These are phyloP conservation scores for Blastocystis sp. DNA, from an alignment of 352 stramenopile genomes.

Conservation along the genomic window DNA sequence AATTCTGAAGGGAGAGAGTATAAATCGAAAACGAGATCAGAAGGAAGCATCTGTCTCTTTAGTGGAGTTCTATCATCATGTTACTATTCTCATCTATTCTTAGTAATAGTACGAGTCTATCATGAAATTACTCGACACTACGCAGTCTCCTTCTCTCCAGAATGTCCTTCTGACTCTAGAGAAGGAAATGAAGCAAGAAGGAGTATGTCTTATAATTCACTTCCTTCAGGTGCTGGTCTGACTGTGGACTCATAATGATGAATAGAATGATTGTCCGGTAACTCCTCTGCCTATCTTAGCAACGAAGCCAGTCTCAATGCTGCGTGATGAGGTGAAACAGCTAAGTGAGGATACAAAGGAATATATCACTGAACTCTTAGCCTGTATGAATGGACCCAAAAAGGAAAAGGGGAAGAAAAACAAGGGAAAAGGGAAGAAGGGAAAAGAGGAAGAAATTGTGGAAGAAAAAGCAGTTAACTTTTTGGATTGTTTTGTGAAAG, in stretches of 20 bases:
- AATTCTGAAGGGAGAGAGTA: not conserved
- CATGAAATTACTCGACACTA: not conserved
- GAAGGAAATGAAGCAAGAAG: not conserved
- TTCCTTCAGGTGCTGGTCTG: constrained; percentile 12
- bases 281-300: not conserved
- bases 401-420: constrained; percentile 13
- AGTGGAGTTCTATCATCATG: not conserved
- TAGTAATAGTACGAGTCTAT: constrained; percentile 17
- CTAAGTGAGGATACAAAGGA: not conserved
- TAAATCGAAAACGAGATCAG: not conserved
- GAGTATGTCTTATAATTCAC: not conserved
- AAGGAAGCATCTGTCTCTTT: not conserved
- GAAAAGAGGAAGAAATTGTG: not conserved
- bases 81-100: not conserved
- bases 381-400: not conserved
- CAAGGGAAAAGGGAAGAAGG: constrained; percentile 10
- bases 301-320: not conserved
- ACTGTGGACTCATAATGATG: not conserved
- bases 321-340: not conserved
- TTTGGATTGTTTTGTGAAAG: constrained; percentile 12
- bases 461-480: not conserved
- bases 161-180: not conserved
- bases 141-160: not conserved
- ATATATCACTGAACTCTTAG: not conserved
- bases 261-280: constrained; percentile 2